These are phyloP conservation scores for Dimocarpus longan DNA, from an alignment of 345 rosid species.

Conservation along the genomic window DNA sequence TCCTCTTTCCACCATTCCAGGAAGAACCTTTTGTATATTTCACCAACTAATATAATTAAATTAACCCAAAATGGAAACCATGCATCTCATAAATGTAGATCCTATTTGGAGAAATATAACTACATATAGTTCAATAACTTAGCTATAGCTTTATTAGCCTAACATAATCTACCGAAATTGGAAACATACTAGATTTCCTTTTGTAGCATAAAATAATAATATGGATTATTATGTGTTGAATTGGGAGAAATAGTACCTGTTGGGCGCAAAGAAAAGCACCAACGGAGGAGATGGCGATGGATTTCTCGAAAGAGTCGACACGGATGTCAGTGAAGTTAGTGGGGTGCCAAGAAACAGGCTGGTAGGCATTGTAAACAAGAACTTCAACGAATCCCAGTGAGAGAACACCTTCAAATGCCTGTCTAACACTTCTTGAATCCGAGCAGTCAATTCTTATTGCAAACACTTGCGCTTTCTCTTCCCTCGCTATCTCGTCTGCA, in stretches of 20 bases:
- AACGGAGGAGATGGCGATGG: slow-evolving; percentile 68
- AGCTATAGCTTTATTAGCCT: no score
- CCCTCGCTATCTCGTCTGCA: slow-evolving; percentile 97
- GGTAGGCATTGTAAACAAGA: slow-evolving; percentile 85
- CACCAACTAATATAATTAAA: no score
- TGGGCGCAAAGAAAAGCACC: slow-evolving; percentile 92
- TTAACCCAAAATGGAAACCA: no score
- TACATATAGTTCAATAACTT: no score
- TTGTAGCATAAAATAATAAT: neutral
- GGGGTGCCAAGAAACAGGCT: slow-evolving; percentile 51
- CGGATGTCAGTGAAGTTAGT: slow-evolving; percentile 65
- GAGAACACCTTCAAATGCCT: slow-evolving; percentile 94
- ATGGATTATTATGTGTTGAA: no score
- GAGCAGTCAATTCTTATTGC: slow-evolving; percentile 95
- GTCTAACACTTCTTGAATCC: slow-evolving; percentile 77
- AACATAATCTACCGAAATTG: no score
- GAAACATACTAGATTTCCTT: neutral
- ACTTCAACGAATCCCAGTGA: slow-evolving; percentile 91
- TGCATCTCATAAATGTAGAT: neutral
- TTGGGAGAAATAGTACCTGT: slow-evolving; percentile 43
- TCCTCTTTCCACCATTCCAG: slow-evolving; percentile 90
- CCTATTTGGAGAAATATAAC: no score
- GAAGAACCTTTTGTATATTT: slow-evolving; percentile 52
- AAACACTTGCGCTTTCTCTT: slow-evolving; percentile 89
- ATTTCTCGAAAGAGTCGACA: slow-evolving; percentile 73